These are phyloP conservation scores for Chalaropsis thielavioides DNA, from an alignment of 2,329 filamentous ascomycete genomes.

Conservation along the genomic window DNA sequence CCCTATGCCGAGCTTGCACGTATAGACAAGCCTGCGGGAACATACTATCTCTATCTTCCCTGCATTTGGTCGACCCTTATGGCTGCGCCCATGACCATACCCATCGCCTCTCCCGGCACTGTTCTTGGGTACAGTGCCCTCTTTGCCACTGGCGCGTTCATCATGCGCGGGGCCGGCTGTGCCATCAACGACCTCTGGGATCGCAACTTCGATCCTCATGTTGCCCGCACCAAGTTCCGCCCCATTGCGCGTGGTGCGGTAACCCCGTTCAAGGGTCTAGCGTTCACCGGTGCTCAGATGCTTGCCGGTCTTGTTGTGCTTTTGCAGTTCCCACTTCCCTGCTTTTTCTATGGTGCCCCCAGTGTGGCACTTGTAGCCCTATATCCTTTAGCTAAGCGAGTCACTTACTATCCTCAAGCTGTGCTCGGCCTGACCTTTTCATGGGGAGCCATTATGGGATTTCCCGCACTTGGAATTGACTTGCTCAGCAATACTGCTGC, in stretches of 20 bases:
- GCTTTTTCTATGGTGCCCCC: constrained; percentile 64
- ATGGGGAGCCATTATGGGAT: constrained; percentile 80
- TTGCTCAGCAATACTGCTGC: constrained; percentile 50
- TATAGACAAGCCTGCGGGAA: constrained; percentile 66
- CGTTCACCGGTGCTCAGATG: constrained; percentile 62
- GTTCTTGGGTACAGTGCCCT: constrained; percentile 51
- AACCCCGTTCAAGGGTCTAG: constrained; percentile 53
- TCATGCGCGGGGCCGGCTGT: constrained; percentile 81
- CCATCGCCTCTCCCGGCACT: constrained; percentile 44
- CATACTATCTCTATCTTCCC: constrained; percentile 74
- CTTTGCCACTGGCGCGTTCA: constrained; percentile 61
- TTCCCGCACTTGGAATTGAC: constrained; percentile 67
- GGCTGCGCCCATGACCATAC: constrained; percentile 53
- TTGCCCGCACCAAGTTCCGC: constrained; percentile 58
- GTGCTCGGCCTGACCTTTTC: constrained; percentile 75
- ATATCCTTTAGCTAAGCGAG: constrained; percentile 72
- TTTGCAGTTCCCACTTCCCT: constrained; percentile 58
- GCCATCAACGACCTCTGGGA: constrained; percentile 89
- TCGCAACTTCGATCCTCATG: constrained; percentile 69
- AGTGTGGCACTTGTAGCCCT: constrained; percentile 57
- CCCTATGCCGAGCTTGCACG: constrained; percentile 74
- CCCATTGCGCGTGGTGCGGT: constrained; percentile 71
- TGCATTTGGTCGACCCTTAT: constrained; percentile 74
- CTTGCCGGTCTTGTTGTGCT: constrained; percentile 59
- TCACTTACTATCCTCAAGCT: constrained; percentile 77